Conservation (phyloP, 2,329 filamentous ascomycete genomes). For the Ceratocystis variospora region DNA sequence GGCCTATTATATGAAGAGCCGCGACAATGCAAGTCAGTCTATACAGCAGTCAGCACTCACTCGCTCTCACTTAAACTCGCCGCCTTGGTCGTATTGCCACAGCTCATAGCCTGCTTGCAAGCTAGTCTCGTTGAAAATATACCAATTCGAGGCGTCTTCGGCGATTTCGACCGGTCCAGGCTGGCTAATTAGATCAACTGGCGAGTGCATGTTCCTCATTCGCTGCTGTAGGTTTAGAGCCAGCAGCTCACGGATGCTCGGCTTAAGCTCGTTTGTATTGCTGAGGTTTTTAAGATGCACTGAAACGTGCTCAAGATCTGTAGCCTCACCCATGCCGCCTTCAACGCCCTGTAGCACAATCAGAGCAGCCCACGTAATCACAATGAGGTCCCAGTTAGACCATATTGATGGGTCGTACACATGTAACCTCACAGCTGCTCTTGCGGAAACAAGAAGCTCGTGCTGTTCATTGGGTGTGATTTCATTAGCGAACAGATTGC, state of each 20-base stretch:
- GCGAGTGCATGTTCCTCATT: constrained; percentile 23
- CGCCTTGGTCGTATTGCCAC: constrained; percentile 11
- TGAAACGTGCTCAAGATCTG: constrained; percentile 24
- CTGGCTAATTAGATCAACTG: constrained; percentile 20
- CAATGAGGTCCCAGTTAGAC: constrained; percentile 33
- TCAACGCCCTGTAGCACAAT: constrained; percentile 32
- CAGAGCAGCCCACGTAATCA: constrained; percentile 33
- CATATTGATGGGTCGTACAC: constrained; percentile 31
- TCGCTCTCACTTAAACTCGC: not conserved
- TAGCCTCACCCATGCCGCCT: constrained; percentile 28
- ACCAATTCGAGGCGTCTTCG: constrained; percentile 22
- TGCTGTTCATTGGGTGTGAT: constrained; percentile 30
- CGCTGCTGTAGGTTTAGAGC: constrained; percentile 23
- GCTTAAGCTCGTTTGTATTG: constrained; percentile 24
- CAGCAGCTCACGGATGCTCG: constrained; percentile 22
- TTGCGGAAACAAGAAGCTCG: constrained; percentile 30
- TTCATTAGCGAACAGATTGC: constrained; percentile 29
- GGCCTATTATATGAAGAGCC: too few species aligned
- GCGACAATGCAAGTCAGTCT: too few species aligned
- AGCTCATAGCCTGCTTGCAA: constrained; percentile 21
- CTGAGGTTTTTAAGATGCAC: constrained; percentile 24
- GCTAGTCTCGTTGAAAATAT: constrained; percentile 24
- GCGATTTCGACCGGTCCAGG: constrained; percentile 17
- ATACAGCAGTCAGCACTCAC: too few species aligned
- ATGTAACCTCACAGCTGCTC: constrained; percentile 30